A percentile compares a stretch with the other conserved stretches of the same genome.
Evolutionary conservation across 768 basidiomycete genomes (phyloP).

Genomic region (Suillus brevipes): DNA sequence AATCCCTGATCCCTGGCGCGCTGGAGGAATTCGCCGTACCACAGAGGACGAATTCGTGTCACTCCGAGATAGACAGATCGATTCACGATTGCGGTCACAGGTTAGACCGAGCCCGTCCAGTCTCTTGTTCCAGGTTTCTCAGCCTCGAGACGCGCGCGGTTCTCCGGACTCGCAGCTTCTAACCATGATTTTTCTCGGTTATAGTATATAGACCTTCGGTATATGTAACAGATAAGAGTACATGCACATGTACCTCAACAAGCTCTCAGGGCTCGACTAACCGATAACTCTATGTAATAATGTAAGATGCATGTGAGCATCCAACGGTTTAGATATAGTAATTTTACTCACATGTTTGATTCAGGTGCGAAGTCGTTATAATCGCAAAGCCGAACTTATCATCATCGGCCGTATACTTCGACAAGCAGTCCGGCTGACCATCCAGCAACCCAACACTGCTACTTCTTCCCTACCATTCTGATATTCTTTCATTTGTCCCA

Average conservation of each 20-base stretch:
- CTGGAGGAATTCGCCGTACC: background rate
- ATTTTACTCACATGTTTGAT: background rate
- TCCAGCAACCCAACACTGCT: background rate
- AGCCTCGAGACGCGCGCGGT: background rate
- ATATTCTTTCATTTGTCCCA: background rate
- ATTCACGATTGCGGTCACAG: background rate
- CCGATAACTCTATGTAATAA: background rate
- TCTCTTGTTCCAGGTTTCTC: background rate
- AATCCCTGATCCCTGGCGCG: background rate
- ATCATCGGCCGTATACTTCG: background rate
- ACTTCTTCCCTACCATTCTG: background rate
- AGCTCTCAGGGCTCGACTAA: background rate
- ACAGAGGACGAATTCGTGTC: background rate
- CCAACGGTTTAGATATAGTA: background rate
- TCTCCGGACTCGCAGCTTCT: background rate
- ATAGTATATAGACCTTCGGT: background rate
- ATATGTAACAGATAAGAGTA: constrained; percentile 2
- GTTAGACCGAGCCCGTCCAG: background rate
- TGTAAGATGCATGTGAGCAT: background rate
- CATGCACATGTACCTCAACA: background rate
- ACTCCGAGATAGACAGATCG: background rate
- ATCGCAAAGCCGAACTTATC: background rate
- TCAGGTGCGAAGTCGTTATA: background rate
- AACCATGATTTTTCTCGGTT: background rate
- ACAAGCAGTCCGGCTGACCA: background rate